A percentile compares a stretch with the other conserved stretches of the same genome.
phyloP scores from a whole-genome alignment of 352 stramenopile species.

The Globisporangium mamillatum region DNA sequence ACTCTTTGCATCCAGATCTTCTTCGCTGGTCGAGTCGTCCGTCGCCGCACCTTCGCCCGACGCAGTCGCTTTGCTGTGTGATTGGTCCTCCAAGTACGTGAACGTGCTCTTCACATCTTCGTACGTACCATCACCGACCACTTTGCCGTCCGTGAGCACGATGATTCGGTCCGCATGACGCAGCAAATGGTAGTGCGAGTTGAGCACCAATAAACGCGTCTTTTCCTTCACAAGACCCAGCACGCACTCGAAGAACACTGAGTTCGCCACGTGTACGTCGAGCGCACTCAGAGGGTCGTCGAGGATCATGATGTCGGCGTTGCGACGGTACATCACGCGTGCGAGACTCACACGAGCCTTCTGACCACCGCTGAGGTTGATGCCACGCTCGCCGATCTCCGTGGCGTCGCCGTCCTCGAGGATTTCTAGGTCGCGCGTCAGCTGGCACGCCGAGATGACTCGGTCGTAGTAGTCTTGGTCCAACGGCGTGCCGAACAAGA shows the following conservation, averaged over 20 bases:
- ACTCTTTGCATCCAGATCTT: no score
- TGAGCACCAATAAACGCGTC: conserved; percentile 38
- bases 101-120: conserved; percentile 21
- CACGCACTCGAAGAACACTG: conserved; percentile 35
- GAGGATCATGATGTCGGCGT: conserved; percentile 54
- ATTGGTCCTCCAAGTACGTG: conserved; percentile 22
- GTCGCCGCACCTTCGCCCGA: no score
- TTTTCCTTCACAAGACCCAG: conserved; percentile 26
- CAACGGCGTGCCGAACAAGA: conserved; percentile 48
- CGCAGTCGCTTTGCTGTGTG: background rate
- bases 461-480: conserved; percentile 36
- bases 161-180: conserved; percentile 34
- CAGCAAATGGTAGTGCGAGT: conserved; percentile 42
- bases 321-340: conserved; percentile 55
- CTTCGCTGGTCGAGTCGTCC: no score
- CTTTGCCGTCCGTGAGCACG: conserved; percentile 30
- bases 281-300: conserved; percentile 67
- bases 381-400: conserved; percentile 90
- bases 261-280: conserved; percentile 45
- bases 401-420: conserved; percentile 89
- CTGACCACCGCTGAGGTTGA: conserved; percentile 85
- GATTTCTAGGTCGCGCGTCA: conserved; percentile 85
- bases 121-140: conserved; percentile 33
- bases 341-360: conserved; percentile 65
- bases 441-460: conserved; percentile 71